Evolutionary conservation across 192 early-diverging fungal species (phyloP).

Genomic region (Coemansia sp.): DNA sequence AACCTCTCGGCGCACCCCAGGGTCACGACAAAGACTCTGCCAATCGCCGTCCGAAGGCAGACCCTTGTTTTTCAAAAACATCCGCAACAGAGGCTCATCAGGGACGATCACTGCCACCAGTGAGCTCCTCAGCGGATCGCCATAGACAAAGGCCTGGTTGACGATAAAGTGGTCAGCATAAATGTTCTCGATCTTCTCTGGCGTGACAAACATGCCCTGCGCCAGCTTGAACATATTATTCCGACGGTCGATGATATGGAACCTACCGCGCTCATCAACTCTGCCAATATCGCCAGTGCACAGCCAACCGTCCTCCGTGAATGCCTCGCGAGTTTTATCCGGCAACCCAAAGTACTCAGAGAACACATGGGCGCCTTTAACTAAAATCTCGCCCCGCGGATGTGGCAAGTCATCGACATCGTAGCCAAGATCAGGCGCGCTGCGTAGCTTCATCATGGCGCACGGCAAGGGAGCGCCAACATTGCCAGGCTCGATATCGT

Average conservation of each 20-base stretch:
- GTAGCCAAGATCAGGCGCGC: constrained; percentile 89
- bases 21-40: constrained; percentile 53
- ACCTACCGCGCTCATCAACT: constrained; percentile 65
- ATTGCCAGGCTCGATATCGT: constrained; percentile 74
- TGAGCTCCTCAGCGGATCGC: constrained; percentile 72
- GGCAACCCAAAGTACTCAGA: constrained; percentile 78
- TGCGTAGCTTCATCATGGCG: constrained; percentile 84
- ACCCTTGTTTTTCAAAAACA: constrained; percentile 40
- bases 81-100: constrained; percentile 58
- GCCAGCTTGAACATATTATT: constrained; percentile 87
- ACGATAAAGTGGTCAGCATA: constrained; percentile 63
- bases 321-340: constrained; percentile 71
- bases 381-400: constrained; percentile 89
- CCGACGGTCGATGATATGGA: constrained; percentile 82
- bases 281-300: constrained; percentile 84
- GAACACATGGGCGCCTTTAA: constrained; percentile 78
- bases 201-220: constrained; percentile 80
- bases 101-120: constrained; percentile 81
- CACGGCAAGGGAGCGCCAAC: constrained; percentile 72
- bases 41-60: constrained; percentile 1
- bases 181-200: constrained; percentile 82
- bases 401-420: constrained; percentile 72
- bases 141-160: constrained; percentile 76
- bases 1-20: constrained; percentile 55
- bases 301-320: constrained; percentile 87